These are phyloP conservation scores for Porcisia hertigi DNA, from an alignment of 208 protist species.

Conservation along the genomic window DNA sequence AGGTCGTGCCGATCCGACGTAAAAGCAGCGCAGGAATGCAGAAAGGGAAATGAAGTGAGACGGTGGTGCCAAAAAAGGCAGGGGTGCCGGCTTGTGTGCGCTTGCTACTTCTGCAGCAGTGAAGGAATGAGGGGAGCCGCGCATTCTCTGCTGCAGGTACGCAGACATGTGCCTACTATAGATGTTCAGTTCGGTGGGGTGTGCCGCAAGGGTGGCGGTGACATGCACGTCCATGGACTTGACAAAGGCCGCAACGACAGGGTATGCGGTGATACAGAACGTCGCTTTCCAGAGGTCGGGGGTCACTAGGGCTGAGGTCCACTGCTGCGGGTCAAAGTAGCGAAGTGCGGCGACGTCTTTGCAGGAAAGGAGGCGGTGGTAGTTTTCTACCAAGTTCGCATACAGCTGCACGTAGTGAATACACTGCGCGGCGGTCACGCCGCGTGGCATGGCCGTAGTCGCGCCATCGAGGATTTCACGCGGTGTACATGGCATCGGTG, in stretches of 20 bases:
- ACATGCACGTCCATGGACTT: slow-evolving; percentile 15
- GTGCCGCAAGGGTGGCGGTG: not conserved
- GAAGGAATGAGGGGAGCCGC: not conserved
- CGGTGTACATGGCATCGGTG: slow-evolving; percentile 20
- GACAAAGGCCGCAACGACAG: slow-evolving; percentile 13
- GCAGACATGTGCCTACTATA: slow-evolving; percentile 16
- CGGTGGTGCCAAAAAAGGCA: not conserved
- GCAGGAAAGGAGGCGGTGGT: slow-evolving; percentile 29
- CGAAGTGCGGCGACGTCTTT: slow-evolving; percentile 4
- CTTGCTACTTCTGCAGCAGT: not conserved
- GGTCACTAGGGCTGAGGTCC: slow-evolving; percentile 27
- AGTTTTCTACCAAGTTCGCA: slow-evolving; percentile 32
- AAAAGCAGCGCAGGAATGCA: slow-evolving; percentile 52
- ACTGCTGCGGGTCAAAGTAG: slow-evolving; percentile 29
- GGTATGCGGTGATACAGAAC: slow-evolving; percentile 12
- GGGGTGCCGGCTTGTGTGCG: not conserved
- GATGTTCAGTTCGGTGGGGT: slow-evolving; percentile 19
- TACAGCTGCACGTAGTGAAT: slow-evolving; percentile 63
- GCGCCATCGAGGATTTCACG: slow-evolving; percentile 4
- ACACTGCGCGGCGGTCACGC: slow-evolving; percentile 59
- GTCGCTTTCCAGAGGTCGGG: slow-evolving; percentile 27
- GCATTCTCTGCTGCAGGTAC: slow-evolving; percentile 9
- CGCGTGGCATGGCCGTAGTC: slow-evolving; percentile 19
- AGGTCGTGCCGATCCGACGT: slow-evolving; percentile 42
- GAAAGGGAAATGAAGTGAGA: slow-evolving; percentile 31